A percentile compares a stretch with the other conserved stretches of the same genome.
Evolutionary conservation across 768 basidiomycete genomes (phyloP).

Genomic region (Kwoniella heveanensis): DNA sequence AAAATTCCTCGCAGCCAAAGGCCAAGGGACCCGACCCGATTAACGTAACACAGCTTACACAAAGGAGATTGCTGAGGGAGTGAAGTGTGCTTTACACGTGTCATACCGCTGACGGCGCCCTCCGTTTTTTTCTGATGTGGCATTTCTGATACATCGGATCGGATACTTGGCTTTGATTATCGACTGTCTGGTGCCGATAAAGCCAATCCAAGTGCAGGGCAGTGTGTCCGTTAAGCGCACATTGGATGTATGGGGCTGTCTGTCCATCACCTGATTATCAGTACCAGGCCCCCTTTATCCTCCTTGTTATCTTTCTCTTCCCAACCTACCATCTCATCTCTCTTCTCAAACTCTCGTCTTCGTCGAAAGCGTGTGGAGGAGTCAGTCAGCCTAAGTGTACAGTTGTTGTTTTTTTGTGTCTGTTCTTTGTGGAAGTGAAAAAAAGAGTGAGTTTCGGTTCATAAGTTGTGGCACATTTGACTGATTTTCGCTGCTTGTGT

Average conservation of each 20-base stretch:
- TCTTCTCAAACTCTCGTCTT: conserved; percentile 3
- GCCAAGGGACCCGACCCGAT: no score
- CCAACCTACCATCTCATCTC: background rate
- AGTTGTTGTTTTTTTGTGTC: conserved; percentile 9
- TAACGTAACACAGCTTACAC: background rate
- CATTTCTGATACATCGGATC: no score
- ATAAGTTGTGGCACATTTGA: conserved; percentile 10
- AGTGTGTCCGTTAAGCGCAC: background rate
- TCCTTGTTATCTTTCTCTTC: background rate
- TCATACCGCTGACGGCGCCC: no score
- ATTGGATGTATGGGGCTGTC: no score
- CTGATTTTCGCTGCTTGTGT: conserved; percentile 1
- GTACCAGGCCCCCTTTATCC: no score
- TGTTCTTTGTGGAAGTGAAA: conserved; percentile 7
- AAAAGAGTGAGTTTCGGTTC: conserved; percentile 11
- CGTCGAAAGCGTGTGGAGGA: conserved; percentile 1
- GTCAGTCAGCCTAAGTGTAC: background rate
- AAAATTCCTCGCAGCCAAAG: conserved; percentile 3
- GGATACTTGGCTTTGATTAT: no score
- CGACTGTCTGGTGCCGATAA: no score
- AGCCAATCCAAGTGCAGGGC: background rate
- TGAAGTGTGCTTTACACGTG: background rate
- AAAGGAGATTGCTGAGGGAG: no score
- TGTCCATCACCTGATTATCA: no score
- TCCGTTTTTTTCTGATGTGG: background rate